A percentile compares a stretch with the other conserved stretches of the same genome.
phyloP scores from a whole-genome alignment of 2,329 filamentous ascomycete species.

The Beauveria bassiana region DNA sequence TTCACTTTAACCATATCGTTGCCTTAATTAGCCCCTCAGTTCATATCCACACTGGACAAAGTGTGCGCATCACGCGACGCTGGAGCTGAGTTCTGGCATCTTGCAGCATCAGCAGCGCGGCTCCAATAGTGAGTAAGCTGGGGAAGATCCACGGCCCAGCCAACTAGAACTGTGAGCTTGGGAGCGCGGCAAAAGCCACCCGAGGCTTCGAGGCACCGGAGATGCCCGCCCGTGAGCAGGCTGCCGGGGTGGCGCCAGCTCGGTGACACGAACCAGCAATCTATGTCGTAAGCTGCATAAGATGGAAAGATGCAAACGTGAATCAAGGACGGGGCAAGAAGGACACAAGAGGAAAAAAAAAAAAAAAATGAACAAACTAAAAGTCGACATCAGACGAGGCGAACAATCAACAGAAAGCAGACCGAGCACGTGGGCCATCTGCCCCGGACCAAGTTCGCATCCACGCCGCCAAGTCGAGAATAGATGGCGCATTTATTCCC shows the following conservation, averaged over 20 bases:
- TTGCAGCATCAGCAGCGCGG: neutral
- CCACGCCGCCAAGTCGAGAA: neutral
- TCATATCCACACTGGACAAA: neutral
- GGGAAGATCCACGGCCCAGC: neutral
- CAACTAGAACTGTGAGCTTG: neutral
- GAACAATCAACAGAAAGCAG: constrained; percentile 1
- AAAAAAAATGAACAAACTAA: neutral
- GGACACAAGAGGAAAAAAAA: neutral
- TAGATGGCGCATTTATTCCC: constrained; percentile 6
- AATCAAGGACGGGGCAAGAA: neutral
- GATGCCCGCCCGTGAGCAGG: neutral
- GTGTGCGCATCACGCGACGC: constrained; percentile 2
- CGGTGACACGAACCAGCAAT: neutral
- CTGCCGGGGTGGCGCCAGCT: neutral
- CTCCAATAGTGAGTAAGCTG: neutral
- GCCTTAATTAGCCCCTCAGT: neutral
- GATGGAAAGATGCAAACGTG: neutral
- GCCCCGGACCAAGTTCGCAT: constrained; percentile 1
- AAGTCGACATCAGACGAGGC: neutral
- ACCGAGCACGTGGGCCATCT: neutral
- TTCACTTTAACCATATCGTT: neutral
- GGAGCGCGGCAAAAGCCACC: neutral
- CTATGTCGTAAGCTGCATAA: neutral
- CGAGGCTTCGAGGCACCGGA: neutral
- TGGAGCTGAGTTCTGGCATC: neutral